These are phyloP conservation scores for Taxawa tesnikishii DNA, from an alignment of 2,329 filamentous ascomycete species.

Conservation along the genomic window DNA sequence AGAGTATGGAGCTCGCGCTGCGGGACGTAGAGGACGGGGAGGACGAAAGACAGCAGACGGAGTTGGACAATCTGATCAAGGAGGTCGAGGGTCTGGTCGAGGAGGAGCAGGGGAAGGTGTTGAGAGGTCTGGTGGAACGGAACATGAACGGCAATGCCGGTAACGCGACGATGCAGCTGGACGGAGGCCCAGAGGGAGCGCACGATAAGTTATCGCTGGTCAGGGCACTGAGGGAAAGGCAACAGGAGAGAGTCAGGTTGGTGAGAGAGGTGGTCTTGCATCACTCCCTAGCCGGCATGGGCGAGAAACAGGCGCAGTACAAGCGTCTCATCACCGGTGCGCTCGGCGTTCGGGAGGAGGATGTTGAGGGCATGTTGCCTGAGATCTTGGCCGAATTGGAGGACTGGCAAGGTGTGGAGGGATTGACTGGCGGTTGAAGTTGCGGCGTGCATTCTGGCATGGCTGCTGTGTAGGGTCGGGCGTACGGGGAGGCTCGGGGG, in stretches of 20 bases:
- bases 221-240: slow-evolving; percentile 42
- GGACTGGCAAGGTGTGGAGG: slow-evolving; percentile 15
- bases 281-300: slow-evolving; percentile 55
- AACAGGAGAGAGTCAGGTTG: slow-evolving; percentile 48
- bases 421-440: too few species aligned
- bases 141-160: slow-evolving; percentile 1
- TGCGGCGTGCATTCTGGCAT: too few species aligned
- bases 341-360: slow-evolving; percentile 55
- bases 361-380: slow-evolving; percentile 49
- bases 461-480: too few species aligned
- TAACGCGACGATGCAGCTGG: slow-evolving; percentile 13
- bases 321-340: slow-evolving; percentile 56
- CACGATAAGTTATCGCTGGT: slow-evolving; percentile 44
- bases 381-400: slow-evolving; percentile 38
- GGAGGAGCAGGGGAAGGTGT: slow-evolving; percentile 28
- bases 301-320: slow-evolving; percentile 64
- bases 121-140: slow-evolving; percentile 19
- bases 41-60: slow-evolving; percentile 23
- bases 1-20: slow-evolving; percentile 43
- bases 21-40: slow-evolving; percentile 20
- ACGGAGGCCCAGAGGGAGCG: slow-evolving; percentile 25
- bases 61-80: slow-evolving; percentile 18
- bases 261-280: slow-evolving; percentile 59
- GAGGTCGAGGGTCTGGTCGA: slow-evolving; percentile 31
- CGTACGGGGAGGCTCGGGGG: too few species aligned